Conservation (phyloP, 768 basidiomycete genomes). For the Naganishia onofrii region DNA sequence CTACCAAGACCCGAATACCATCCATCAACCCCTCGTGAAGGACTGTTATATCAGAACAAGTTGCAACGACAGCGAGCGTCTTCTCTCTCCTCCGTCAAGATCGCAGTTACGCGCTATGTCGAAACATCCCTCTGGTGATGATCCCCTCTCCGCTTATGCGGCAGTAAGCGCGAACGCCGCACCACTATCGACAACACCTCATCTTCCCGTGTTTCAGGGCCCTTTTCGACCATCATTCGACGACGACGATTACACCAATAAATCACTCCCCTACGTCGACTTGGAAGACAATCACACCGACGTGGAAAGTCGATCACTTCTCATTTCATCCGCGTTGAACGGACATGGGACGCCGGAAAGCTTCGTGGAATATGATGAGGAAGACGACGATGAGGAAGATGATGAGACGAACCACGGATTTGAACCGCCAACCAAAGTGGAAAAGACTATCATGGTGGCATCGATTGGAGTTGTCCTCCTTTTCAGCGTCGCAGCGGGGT, state of each 20-base stretch:
- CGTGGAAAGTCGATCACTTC: background rate
- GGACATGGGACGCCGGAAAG: background rate
- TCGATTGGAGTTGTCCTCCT: slow-evolving; percentile 17
- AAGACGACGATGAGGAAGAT: background rate
- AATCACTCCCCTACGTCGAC: background rate
- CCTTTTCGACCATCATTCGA: slow-evolving; percentile 6
- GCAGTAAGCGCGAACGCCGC: background rate
- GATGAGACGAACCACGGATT: too few species aligned
- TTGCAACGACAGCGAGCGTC: too few species aligned
- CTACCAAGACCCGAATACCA: too few species aligned
- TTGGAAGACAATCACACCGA: background rate
- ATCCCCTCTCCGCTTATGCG: slow-evolving; percentile 7
- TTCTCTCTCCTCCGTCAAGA: too few species aligned
- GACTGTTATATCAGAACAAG: too few species aligned
- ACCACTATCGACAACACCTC: slow-evolving; percentile 10
- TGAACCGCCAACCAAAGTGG: background rate
- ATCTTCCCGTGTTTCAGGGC: background rate
- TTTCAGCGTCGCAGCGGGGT: slow-evolving; percentile 28
- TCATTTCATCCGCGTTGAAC: background rate
- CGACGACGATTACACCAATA: too few species aligned
- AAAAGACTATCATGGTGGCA: slow-evolving; percentile 18
- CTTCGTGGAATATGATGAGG: background rate
- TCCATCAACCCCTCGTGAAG: too few species aligned
- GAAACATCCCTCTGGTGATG: too few species aligned
- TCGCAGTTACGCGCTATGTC: too few species aligned